Evolutionary conservation across 495 filamentous ascomycete species (phyloP), one percentile per base, ranked within the genome.

Genomic region (Aspergillus nanangensis): DNA sequence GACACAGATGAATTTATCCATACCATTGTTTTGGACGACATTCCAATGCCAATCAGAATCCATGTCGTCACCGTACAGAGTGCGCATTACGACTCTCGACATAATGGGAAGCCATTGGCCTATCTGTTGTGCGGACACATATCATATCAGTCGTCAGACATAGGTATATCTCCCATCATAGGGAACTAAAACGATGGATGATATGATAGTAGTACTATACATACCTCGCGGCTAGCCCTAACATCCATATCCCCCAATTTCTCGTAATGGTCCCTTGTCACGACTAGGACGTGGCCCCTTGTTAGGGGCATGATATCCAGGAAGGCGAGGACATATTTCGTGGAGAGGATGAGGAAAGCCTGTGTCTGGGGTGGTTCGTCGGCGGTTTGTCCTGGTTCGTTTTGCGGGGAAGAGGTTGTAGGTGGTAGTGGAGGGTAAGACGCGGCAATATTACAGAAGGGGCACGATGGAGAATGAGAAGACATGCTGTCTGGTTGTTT

Each of bases 11-110:
- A 33, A 31, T 35, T 3, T 44, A 33, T 29, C 65, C 66, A 27
- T 67, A 84, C 82, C 91, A 65, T 96, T 97, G 66, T 97, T 97
- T 71, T 95, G 90, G 48, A 95, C 87, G 17, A 96, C 77, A 65
- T 97, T 97, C 83, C 71, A 74, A 27, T 90, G 94, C 83, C 71
- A 74, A 23, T 89, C 78, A 32, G 50, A 49, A 22, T 60, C 62
- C 3, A 57, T 47, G 25, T 58, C 58, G 8, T 57, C 60, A 4
- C 63, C 70, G 32, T 64, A 71, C 2, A 75, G 50, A n/a, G 62
- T 65, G 24, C 70, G 72, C 37, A 77, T 79, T 13, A 92, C 78
- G 0, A 87, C 86, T 4, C 82, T 70, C 1, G 86, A 86, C 17
- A 96, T 56, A 10, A 91, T 54, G 21, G 87, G 87, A 14, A 95